Evolutionary conservation across 768 basidiomycete species (phyloP), one percentile per base, ranked within the genome.

Genomic region (Agaricus blazei): DNA sequence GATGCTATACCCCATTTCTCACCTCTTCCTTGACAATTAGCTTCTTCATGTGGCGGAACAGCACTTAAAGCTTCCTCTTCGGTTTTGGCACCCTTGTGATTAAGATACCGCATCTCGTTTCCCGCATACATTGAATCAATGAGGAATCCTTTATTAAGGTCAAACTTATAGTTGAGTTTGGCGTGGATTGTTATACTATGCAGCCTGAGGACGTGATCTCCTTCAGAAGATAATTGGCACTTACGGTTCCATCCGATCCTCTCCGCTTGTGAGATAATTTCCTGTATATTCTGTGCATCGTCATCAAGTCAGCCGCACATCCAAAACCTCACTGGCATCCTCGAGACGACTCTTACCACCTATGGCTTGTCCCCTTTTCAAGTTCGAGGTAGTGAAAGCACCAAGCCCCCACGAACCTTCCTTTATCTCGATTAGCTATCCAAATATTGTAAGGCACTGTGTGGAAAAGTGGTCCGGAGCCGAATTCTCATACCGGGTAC

Each of bases 51-150:
- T 57, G 45, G 29, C 14, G 12, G 26, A 1, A 57, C 48, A 56
- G 78, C 80, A 60, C 85, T 88, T 3, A 69, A 64, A 15, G n/a
- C 58, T 44, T 59, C 48, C 56, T 56, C 34, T 11, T 48, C 60
- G 23, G 71, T 15, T 7, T 23, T 56, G 15, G 54, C 48, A 7
- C 54, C 54, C 26, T 31, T 69, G 54, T 90, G 88, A 61, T 91
- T 87, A 51, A 90, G 81, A 60, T 82, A 89, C 12, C 87, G 74
- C n/a, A 85, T 73, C 40, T 75, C 72, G 55, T 89, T 89, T 3
- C 85, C 87, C 0, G 70, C 76, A 36, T 70, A 73, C 15, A 75
- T 66, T 29, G 80, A 71, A 63, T 90, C 88, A n/a, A 88, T 61
- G 7, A 75, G 70, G 28, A 76, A 61, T 0, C 66, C 64, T 0